phyloP scores from a whole-genome alignment of 2,329 filamentous ascomycete genomes.

The Trichoderma polysporum region DNA sequence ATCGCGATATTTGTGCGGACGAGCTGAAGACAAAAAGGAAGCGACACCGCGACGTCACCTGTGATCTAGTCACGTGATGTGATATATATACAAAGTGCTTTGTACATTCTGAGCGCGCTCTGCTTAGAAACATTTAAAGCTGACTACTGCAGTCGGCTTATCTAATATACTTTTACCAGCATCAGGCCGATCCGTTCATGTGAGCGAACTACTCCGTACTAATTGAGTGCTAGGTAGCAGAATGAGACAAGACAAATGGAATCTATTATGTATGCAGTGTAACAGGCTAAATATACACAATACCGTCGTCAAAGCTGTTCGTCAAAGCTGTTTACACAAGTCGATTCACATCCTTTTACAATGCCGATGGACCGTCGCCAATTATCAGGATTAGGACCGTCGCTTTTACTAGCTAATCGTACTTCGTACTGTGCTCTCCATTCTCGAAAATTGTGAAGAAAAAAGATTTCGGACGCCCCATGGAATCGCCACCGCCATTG shows the following conservation, averaged over 20 bases:
- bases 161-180: neutral
- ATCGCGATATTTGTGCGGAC: conserved; percentile 8
- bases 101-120: no score
- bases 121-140: neutral
- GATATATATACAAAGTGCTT: neutral
- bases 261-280: no score
- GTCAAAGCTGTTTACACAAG: no score
- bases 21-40: neutral
- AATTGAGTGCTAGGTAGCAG: no score
- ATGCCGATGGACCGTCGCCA: no score
- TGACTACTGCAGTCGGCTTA: neutral
- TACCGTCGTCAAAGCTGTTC: no score
- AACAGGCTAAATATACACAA: no score
- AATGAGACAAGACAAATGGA: neutral
- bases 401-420: no score
- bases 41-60: neutral
- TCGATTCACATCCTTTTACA: no score
- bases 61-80: neutral
- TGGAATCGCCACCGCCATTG: neutral
- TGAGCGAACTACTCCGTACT: no score
- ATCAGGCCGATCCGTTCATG: no score
- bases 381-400: neutral
- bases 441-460: neutral
- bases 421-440: neutral
- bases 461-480: neutral